phyloP scores from a whole-genome alignment of 345 rosid species.

The Lenwebbia sp. region DNA sequence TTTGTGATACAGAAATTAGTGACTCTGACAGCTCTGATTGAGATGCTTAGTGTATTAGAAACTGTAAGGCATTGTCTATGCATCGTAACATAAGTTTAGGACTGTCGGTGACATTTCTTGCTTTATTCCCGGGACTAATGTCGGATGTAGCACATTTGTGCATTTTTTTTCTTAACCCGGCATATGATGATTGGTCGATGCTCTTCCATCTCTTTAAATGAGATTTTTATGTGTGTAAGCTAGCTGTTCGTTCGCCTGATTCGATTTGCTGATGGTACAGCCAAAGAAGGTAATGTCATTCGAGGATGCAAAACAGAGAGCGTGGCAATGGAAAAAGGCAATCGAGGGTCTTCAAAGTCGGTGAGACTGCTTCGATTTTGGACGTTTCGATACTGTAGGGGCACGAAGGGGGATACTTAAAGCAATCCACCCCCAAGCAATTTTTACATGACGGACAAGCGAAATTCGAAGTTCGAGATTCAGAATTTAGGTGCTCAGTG shows the following conservation, averaged over 20 bases:
- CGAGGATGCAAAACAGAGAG: slow-evolving; percentile 89
- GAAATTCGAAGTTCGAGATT: neutral
- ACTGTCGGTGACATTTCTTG: neutral
- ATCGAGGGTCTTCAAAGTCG: slow-evolving; percentile 86
- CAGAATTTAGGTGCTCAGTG: neutral
- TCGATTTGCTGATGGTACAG: slow-evolving; percentile 20
- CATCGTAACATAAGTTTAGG: neutral
- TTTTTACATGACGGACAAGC: neutral
- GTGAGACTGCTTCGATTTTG: slow-evolving; percentile 17
- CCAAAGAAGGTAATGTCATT: slow-evolving; percentile 92
- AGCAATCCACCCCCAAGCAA: neutral
- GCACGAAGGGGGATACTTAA: slow-evolving; percentile 1
- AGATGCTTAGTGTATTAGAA: neutral
- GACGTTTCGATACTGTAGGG: slow-evolving; percentile 9
- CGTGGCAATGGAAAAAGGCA: slow-evolving; percentile 89
- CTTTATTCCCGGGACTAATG: neutral
- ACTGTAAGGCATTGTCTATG: neutral
- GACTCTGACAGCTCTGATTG: neutral
- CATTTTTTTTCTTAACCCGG: neutral
- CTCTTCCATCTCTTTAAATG: neutral
- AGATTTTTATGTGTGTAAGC: neutral
- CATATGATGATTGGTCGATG: neutral
- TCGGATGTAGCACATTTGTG: neutral
- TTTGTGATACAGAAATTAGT: neutral
- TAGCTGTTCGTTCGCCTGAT: neutral